phyloP scores from a whole-genome alignment of 768 basidiomycete genomes.

The Imleria badia region DNA sequence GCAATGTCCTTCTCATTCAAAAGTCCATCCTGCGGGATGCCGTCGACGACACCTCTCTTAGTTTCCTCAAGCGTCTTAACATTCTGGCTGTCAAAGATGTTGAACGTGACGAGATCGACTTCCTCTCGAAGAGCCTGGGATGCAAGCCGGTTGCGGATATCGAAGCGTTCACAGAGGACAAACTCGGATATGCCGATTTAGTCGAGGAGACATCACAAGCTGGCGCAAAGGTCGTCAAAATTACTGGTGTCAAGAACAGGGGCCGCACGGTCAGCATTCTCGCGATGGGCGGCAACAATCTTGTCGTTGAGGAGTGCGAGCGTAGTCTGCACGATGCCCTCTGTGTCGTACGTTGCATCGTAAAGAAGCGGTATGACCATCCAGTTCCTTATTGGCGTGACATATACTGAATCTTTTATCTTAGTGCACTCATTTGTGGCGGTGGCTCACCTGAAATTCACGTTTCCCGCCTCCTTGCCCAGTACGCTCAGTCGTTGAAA shows the following conservation, averaged over 20 bases:
- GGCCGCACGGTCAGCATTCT: constrained; percentile 95
- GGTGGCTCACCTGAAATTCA: constrained; percentile 99
- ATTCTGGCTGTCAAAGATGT: constrained; percentile 97
- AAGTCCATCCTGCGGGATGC: constrained; percentile 99
- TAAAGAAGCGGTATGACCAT: constrained; percentile 85
- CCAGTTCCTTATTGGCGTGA: background rate
- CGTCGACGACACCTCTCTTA: constrained; percentile 96
- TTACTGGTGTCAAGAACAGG: constrained; percentile 92
- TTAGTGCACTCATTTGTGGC: constrained; percentile 88
- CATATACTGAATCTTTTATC: constrained; percentile 1
- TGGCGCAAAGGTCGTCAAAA: constrained; percentile 89
- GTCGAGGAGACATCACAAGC: constrained; percentile 84
- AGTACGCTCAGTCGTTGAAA: constrained; percentile 89
- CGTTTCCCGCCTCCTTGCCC: constrained; percentile 86
- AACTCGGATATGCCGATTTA: constrained; percentile 93
- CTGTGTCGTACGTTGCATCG: constrained; percentile 97
- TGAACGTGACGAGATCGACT: constrained; percentile 98
- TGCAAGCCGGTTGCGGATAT: constrained; percentile 98
- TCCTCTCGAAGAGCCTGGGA: constrained; percentile 90
- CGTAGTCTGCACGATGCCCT: constrained; percentile 97
- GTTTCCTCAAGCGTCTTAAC: constrained; percentile 95
- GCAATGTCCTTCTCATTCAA: constrained; percentile 98
- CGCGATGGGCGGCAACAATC: constrained; percentile 88
- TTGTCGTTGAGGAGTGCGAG: constrained; percentile 96
- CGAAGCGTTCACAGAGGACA: constrained; percentile 96